Evolutionary conservation across 2,329 filamentous ascomycete species (phyloP).

Genomic region (Diaporthe vaccinii): DNA sequence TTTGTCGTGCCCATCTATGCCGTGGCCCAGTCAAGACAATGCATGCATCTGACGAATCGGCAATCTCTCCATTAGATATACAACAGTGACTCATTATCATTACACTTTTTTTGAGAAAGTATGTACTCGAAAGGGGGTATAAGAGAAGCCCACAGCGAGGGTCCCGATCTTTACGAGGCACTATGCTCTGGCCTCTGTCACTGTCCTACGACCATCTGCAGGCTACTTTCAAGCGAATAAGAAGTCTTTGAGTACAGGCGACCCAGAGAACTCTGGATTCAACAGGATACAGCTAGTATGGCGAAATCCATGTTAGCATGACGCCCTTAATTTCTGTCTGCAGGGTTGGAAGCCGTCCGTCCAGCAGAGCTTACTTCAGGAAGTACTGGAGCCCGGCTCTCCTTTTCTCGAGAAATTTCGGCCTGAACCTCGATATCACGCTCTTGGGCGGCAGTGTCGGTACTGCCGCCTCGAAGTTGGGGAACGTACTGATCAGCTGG

Average conservation of each 20-base stretch:
- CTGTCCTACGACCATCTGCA: neutral
- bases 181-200: neutral
- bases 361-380: constrained; percentile 77
- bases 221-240: constrained; percentile 72
- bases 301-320: constrained; percentile 41
- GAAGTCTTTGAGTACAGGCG: constrained; percentile 92
- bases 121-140: constrained; percentile 37
- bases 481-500: constrained; percentile 83
- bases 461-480: constrained; percentile 85
- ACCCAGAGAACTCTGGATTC: constrained; percentile 93
- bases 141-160: constrained; percentile 9
- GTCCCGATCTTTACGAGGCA: neutral
- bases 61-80: neutral
- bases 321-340: neutral
- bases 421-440: constrained; percentile 86
- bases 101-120: constrained; percentile 34
- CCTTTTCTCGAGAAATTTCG: constrained; percentile 87
- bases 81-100: constrained; percentile 38
- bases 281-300: constrained; percentile 82
- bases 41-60: neutral
- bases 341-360: neutral
- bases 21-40: neutral
- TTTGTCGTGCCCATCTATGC: neutral
- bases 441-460: constrained; percentile 94
- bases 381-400: constrained; percentile 90